These are phyloP conservation scores for Eutrema salsugineum DNA, from an alignment of 441 rosid species.

Conservation along the genomic window DNA sequence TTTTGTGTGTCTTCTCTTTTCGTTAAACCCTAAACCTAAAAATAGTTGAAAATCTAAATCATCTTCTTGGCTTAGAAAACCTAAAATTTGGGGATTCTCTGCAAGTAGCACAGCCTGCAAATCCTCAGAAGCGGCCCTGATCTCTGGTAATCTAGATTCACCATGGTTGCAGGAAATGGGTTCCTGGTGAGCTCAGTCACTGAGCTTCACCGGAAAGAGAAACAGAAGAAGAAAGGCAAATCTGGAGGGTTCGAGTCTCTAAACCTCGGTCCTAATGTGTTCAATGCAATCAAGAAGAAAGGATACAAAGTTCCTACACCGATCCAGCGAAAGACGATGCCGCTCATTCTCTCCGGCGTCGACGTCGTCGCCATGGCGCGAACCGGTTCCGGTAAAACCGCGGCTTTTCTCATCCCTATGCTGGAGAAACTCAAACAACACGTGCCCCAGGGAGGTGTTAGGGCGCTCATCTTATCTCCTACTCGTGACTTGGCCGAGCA, in stretches of 20 bases:
- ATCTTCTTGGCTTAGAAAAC: slow-evolving; percentile 7
- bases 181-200: slow-evolving; percentile 69
- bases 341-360: slow-evolving; percentile 75
- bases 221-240: slow-evolving; percentile 75
- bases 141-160: background rate
- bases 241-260: slow-evolving; percentile 97
- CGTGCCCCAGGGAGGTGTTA: slow-evolving; percentile 68
- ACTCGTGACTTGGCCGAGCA: slow-evolving; percentile 93
- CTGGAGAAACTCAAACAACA: slow-evolving; percentile 78
- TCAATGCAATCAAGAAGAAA: slow-evolving; percentile 71
- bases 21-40: slow-evolving; percentile 16
- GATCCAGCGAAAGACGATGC: slow-evolving; percentile 96
- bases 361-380: slow-evolving; percentile 99
- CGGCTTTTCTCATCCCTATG: slow-evolving; percentile 93
- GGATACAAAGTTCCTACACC: slow-evolving; percentile 97
- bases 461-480: slow-evolving; percentile 88
- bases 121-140: background rate
- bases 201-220: slow-evolving; percentile 67
- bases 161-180: slow-evolving; percentile 20
- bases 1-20: background rate
- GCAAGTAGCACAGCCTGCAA: background rate
- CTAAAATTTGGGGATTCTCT: background rate
- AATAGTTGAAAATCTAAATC: background rate
- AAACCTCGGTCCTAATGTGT: slow-evolving; percentile 66
- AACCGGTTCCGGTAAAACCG: slow-evolving; percentile 96